phyloP scores from a whole-genome alignment of 495 filamentous ascomycete species.

The Podospora didyma region DNA sequence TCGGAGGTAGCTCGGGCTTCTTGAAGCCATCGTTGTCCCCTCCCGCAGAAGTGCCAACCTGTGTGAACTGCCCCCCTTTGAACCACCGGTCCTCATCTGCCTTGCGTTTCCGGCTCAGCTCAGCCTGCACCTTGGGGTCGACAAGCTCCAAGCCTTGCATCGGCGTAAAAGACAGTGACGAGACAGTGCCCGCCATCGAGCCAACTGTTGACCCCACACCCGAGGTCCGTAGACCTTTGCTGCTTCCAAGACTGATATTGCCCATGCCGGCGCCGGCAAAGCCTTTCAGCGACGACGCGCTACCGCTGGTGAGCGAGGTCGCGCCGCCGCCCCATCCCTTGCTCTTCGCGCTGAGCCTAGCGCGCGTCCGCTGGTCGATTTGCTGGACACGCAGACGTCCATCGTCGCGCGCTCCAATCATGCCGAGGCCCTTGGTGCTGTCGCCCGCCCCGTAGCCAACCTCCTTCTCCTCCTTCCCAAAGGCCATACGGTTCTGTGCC shows the following conservation, averaged over 20 bases:
- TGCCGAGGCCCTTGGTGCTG: slow-evolving; percentile 82
- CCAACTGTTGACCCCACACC: slow-evolving; percentile 69
- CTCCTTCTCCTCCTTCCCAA: slow-evolving; percentile 93
- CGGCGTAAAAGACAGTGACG: slow-evolving; percentile 87
- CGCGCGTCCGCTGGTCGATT: slow-evolving; percentile 88
- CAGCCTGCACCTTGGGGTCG: slow-evolving; percentile 85
- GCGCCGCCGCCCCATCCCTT: slow-evolving; percentile 90
- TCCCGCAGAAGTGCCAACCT: slow-evolving; percentile 53
- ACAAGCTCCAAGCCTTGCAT: slow-evolving; percentile 94
- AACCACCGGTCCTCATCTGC: slow-evolving; percentile 96
- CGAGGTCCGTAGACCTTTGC: slow-evolving; percentile 65
- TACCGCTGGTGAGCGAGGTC: slow-evolving; percentile 61
- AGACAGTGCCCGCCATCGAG: slow-evolving; percentile 65
- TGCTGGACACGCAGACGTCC: slow-evolving; percentile 83
- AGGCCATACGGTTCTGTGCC: slow-evolving; percentile 92
- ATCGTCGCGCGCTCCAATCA: slow-evolving; percentile 86
- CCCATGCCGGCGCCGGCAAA: slow-evolving; percentile 58
- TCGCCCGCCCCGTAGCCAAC: slow-evolving; percentile 89
- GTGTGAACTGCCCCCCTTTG: slow-evolving; percentile 91
- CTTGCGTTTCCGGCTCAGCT: slow-evolving; percentile 79
- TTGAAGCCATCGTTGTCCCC: slow-evolving; percentile 40
- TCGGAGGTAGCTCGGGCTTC: slow-evolving; percentile 58
- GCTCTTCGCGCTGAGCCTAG: slow-evolving; percentile 90
- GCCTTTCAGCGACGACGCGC: slow-evolving; percentile 72
- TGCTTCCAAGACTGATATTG: slow-evolving; percentile 63